Evolutionary conservation across 306 rosid species (phyloP), one percentile per base, ranked within the genome.

Genomic region (Medicago lupulina): DNA sequence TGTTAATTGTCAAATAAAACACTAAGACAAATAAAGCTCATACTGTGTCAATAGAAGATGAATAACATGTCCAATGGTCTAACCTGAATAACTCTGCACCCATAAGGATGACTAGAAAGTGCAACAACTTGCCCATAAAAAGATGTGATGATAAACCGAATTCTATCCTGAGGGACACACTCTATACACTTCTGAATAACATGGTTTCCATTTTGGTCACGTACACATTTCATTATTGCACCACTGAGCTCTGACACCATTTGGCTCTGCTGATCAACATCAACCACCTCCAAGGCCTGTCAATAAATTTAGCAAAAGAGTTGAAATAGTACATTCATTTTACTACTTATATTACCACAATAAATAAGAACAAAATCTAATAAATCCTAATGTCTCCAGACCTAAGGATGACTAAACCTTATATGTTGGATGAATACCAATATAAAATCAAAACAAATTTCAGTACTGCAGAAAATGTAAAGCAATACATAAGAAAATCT

Each of bases 71-170:
- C 47, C 40, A 71, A 79, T 64, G 61, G 44, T 67, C 85, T 43
- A 79, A 95, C 99, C 97, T 95, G 99, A 82, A 95, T 89, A 80
- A 95, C 97, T 57, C 99, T 90, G 81, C 99, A 95, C 41, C 99
- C 99, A 78, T 95, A 95, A 80, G 99, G 97, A 85, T 95, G 97
- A 77, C 92, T 90, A 72, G 99, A 95, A 80, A 95, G 91, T 57
- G 93, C 85, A 34, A 95, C 86, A 80, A 92, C 97, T 86, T 95
- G 99, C 61, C 97, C 97, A 84, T 92, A 90, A 77, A 95, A 95
- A 59, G 99, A 83, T 73, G 97, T 78, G 82, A 95, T 85, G 67
- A 95, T 88, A 83, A 92, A 95, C 84, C 89, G 96, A 67, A 95
- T 90, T 85, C 80, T 84, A 83, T 89, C 90, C 86, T 92, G 97